A percentile compares a stretch with the other conserved stretches of the same genome.
Conservation (phyloP, 169 alveolate genomes). For the Theileria annulata region DNA sequence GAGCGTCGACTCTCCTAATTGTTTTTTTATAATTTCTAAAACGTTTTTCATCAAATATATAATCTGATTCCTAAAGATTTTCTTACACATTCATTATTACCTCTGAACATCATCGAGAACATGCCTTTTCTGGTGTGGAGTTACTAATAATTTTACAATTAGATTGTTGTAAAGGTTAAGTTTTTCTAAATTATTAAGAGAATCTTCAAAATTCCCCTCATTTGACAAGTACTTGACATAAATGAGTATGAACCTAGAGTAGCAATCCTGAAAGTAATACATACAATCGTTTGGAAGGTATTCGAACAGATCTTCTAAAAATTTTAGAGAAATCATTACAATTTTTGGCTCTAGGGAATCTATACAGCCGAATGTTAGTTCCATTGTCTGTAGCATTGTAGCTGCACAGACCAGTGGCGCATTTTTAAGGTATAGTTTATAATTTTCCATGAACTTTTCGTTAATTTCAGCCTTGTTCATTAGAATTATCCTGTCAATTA, state of each 20-base stretch:
- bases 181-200: neutral
- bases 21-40: neutral
- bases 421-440: conserved; percentile 7
- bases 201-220: neutral
- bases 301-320: neutral
- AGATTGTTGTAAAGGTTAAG: neutral
- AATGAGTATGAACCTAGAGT: conserved; percentile 9
- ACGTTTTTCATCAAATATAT: neutral
- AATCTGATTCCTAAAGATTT: neutral
- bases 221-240: neutral
- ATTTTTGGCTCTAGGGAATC: neutral
- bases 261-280: conserved; percentile 6
- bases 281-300: neutral
- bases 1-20: neutral
- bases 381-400: conserved; percentile 29
- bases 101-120: neutral
- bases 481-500: conserved; percentile 21
- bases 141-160: neutral
- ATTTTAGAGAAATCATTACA: neutral
- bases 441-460: neutral
- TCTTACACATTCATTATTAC: neutral
- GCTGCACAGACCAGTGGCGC: conserved; percentile 47
- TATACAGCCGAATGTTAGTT: neutral
- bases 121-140: neutral
- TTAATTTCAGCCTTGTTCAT: neutral